Conservation (phyloP, 1,284 basidiomycete species). For the Ustilago loliicola region DNA sequence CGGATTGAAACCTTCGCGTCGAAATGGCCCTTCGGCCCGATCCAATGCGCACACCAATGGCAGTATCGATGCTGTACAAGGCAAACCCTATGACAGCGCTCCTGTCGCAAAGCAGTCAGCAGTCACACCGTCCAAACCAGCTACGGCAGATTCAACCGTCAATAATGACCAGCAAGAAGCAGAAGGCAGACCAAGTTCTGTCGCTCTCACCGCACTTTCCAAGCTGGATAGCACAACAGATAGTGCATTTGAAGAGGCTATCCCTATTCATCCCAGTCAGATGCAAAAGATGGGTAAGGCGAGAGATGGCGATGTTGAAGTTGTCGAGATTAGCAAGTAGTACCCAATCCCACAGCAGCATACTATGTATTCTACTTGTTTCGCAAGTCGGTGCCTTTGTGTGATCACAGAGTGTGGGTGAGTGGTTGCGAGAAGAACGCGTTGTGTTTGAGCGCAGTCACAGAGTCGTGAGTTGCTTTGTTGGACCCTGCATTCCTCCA, state of each 20-base stretch:
- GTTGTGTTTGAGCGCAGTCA: too few species aligned
- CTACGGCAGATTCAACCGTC: background rate
- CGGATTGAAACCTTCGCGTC: background rate
- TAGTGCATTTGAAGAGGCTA: constrained; percentile 37
- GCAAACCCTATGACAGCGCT: background rate
- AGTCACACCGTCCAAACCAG: background rate
- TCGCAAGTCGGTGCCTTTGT: too few species aligned
- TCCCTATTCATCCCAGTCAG: constrained; percentile 45
- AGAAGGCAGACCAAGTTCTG: constrained; percentile 22
- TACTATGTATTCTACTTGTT: too few species aligned
- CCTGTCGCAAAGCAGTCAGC: too few species aligned
- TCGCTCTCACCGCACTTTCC: constrained; percentile 15
- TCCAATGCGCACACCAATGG: constrained; percentile 1
- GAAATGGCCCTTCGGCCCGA: constrained; percentile 3
- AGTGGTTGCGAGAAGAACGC: too few species aligned
- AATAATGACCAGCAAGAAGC: constrained; percentile 8
- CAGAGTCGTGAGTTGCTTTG: too few species aligned
- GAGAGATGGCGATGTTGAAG: constrained; percentile 35
- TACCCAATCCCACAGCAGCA: too few species aligned
- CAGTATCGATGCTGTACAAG: background rate
- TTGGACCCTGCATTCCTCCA: too few species aligned
- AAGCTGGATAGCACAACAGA: constrained; percentile 19
- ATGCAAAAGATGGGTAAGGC: constrained; percentile 20
- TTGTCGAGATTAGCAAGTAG: constrained; percentile 7
- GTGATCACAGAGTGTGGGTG: too few species aligned